These are phyloP conservation scores for Pugionium dolabratum DNA, from an alignment of 345 rosid genomes.

Conservation along the genomic window DNA sequence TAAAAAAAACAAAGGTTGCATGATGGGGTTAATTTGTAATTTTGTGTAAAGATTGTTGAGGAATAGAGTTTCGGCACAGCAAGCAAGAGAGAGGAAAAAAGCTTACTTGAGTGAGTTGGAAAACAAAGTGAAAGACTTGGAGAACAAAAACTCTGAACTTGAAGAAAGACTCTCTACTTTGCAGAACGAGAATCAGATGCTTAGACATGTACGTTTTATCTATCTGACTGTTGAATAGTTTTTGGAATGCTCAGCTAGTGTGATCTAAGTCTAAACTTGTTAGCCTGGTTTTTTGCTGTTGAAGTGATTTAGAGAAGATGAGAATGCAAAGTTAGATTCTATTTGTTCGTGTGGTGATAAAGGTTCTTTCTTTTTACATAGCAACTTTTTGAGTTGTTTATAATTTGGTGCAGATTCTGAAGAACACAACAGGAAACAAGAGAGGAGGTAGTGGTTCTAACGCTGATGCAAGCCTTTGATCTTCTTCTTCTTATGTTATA, in stretches of 20 bases:
- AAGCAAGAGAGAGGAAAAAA: slow-evolving; percentile 98
- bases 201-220: slow-evolving; percentile 66
- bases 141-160: slow-evolving; percentile 90
- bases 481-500: background rate
- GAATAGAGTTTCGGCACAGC: slow-evolving; percentile 99
- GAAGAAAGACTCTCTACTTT: slow-evolving; percentile 87
- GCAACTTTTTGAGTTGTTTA: background rate
- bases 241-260: too few relatives aligned
- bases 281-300: too few relatives aligned
- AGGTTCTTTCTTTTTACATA: background rate
- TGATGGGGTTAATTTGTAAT: slow-evolving; percentile 30
- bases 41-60: slow-evolving; percentile 70
- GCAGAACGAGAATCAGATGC: slow-evolving; percentile 99
- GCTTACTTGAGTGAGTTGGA: slow-evolving; percentile 86
- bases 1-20: background rate
- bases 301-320: too few relatives aligned
- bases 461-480: slow-evolving; percentile 51
- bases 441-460: slow-evolving; percentile 56
- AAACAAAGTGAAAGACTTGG: slow-evolving; percentile 75
- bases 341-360: background rate
- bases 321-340: background rate
- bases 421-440: slow-evolving; percentile 95
- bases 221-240: too few relatives aligned
- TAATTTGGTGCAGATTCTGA: slow-evolving; percentile 61
- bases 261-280: too few relatives aligned